Evolutionary conservation across 1,284 basidiomycete species (phyloP).

Genomic region (Marasmius tenuissimus): DNA sequence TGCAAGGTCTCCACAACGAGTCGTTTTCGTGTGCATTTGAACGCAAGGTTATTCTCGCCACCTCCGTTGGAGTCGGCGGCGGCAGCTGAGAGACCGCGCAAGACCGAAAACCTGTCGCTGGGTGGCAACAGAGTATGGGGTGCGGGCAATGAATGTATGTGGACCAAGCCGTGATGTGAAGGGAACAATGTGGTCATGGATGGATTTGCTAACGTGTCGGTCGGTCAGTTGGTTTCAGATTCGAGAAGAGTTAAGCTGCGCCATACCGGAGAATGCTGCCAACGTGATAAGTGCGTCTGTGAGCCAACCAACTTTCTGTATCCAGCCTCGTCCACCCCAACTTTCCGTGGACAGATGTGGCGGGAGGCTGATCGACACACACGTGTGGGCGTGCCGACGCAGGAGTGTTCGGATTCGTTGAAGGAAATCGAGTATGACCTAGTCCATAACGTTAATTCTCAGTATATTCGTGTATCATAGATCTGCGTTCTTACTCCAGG

Average conservation of each 20-base stretch:
- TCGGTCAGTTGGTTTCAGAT: conserved; percentile 6
- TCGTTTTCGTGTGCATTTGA: conserved; percentile 87
- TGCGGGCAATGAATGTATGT: conserved; percentile 72
- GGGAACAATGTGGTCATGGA: conserved; percentile 70
- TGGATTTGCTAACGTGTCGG: conserved; percentile 55
- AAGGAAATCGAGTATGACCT: conserved; percentile 76
- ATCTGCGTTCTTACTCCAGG: conserved; percentile 44
- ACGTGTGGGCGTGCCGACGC: conserved; percentile 53
- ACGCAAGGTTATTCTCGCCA: conserved; percentile 94
- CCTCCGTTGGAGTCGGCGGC: conserved; percentile 49
- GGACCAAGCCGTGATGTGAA: conserved; percentile 81
- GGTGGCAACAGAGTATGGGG: conserved; percentile 69
- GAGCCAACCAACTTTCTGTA: conserved; percentile 77
- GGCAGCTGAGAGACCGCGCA: conserved; percentile 69
- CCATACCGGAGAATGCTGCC: conserved; percentile 77
- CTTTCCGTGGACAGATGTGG: conserved; percentile 54
- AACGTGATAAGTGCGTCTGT: conserved; percentile 77
- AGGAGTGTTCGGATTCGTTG: conserved; percentile 65
- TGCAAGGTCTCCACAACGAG: conserved; percentile 92
- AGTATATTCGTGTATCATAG: conserved; percentile 9
- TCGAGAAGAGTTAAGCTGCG: neutral
- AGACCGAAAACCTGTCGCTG: conserved; percentile 73
- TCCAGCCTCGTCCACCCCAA: conserved; percentile 68
- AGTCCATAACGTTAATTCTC: conserved; percentile 11
- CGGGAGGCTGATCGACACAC: conserved; percentile 70